These are phyloP conservation scores for Cunninghamia lanceolata DNA, from an alignment of 75 land plant genomes.

Conservation along the genomic window DNA sequence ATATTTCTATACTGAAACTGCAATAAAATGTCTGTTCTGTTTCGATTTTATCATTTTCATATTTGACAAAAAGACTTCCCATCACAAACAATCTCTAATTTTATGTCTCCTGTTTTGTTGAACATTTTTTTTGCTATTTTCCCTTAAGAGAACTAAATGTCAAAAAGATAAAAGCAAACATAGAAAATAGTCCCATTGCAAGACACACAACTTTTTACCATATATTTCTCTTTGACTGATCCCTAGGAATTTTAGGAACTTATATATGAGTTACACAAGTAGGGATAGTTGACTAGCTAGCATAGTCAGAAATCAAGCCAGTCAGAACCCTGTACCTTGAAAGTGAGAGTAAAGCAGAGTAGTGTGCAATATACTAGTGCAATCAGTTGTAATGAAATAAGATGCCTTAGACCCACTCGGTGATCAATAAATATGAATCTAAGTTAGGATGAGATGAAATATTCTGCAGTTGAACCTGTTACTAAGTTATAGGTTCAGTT, in stretches of 20 bases:
- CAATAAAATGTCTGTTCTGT: neutral
- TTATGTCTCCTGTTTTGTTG: neutral
- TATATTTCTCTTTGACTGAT: neutral
- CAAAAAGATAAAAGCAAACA: neutral
- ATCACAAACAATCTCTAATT: neutral
- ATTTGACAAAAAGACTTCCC: neutral
- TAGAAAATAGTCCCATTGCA: neutral
- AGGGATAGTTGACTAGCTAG: too few species aligned
- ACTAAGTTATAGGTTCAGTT: too few species aligned
- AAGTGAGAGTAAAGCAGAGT: too few species aligned
- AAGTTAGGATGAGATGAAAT: too few species aligned
- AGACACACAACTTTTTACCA: neutral
- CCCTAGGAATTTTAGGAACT: neutral
- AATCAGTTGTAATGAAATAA: too few species aligned
- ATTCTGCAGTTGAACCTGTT: too few species aligned
- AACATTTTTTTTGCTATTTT: neutral
- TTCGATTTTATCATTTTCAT: neutral
- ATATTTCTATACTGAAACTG: neutral
- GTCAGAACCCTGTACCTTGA: too few species aligned
- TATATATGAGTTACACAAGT: neutral
- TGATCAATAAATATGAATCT: too few species aligned
- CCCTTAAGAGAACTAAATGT: neutral
- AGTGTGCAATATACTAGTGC: too few species aligned
- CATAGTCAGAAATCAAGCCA: too few species aligned
- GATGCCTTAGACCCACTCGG: too few species aligned